Percentiles rank a stretch among this genome's conserved stretches.
These are phyloP conservation scores for Sphaerulina musiva DNA, from an alignment of 2,329 filamentous ascomycete genomes.

Conservation along the genomic window DNA sequence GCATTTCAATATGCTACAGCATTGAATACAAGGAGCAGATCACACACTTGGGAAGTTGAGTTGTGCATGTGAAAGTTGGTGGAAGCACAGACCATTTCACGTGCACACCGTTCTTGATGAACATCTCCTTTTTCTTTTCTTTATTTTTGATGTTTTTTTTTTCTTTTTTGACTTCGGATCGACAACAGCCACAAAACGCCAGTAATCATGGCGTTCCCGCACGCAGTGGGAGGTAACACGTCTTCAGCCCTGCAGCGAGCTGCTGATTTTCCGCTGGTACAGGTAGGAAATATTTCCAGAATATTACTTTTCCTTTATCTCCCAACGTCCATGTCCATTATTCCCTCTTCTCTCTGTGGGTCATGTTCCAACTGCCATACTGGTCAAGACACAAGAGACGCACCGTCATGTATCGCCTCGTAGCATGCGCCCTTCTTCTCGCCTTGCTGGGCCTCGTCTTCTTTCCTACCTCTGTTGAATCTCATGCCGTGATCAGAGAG, in stretches of 20 bases:
- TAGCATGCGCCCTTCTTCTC: not conserved
- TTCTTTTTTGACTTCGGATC: not conserved
- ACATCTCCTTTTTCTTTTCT: not conserved
- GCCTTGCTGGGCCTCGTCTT: not conserved
- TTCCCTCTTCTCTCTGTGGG: not conserved
- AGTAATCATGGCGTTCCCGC: not conserved
- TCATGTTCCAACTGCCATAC: not conserved
- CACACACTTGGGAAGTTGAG: no score
- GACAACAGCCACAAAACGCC: not conserved
- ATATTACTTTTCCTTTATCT: not conserved
- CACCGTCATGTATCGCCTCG: not conserved
- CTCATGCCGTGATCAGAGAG: not conserved
- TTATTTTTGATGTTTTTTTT: not conserved
- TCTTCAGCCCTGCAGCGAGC: not conserved
- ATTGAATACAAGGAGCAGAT: not conserved
- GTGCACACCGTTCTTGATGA: not conserved
- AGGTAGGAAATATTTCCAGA: not conserved
- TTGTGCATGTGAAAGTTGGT: slow-evolving; percentile 10
- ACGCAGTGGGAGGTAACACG: not conserved
- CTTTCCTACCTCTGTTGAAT: not conserved
- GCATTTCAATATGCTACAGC: slow-evolving; percentile 2
- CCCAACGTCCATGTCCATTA: not conserved
- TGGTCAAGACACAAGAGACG: not conserved
- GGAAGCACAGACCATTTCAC: not conserved
- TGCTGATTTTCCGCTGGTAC: not conserved